phyloP scores from a whole-genome alignment of 2,329 filamentous ascomycete genomes.

The Pseudonectria buxi region DNA sequence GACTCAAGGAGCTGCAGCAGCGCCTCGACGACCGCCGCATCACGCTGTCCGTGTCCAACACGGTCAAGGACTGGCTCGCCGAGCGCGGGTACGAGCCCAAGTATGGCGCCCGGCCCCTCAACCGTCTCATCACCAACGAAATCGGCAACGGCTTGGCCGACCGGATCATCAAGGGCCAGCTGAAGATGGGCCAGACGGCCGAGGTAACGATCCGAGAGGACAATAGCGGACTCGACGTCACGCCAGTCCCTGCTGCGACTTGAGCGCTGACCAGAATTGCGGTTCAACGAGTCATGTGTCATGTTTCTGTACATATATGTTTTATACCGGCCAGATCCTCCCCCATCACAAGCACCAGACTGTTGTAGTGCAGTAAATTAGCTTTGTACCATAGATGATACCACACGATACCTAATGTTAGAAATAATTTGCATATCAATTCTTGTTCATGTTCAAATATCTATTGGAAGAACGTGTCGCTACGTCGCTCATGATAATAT shows the following conservation, averaged over 20 bases:
- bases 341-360: too few species aligned
- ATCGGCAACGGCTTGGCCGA: slow-evolving; percentile 86
- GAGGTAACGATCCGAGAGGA: slow-evolving; percentile 62
- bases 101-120: slow-evolving; percentile 85
- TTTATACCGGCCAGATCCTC: background rate
- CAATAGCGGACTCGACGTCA: slow-evolving; percentile 50
- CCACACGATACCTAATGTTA: too few species aligned
- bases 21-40: slow-evolving; percentile 84
- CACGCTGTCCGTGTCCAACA: slow-evolving; percentile 59
- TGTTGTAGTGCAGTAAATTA: too few species aligned
- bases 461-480: too few species aligned
- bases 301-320: slow-evolving; percentile 8
- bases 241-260: slow-evolving; percentile 14
- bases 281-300: background rate
- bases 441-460: too few species aligned
- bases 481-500: too few species aligned
- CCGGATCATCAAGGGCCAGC: slow-evolving; percentile 79
- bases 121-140: slow-evolving; percentile 82
- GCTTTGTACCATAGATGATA: too few species aligned
- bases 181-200: slow-evolving; percentile 69
- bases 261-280: background rate
- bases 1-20: slow-evolving; percentile 74
- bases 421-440: too few species aligned
- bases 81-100: slow-evolving; percentile 85
- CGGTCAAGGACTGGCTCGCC: slow-evolving; percentile 80